These are phyloP conservation scores for Picea abies DNA, from an alignment of 83 land plant genomes.

Conservation along the genomic window DNA sequence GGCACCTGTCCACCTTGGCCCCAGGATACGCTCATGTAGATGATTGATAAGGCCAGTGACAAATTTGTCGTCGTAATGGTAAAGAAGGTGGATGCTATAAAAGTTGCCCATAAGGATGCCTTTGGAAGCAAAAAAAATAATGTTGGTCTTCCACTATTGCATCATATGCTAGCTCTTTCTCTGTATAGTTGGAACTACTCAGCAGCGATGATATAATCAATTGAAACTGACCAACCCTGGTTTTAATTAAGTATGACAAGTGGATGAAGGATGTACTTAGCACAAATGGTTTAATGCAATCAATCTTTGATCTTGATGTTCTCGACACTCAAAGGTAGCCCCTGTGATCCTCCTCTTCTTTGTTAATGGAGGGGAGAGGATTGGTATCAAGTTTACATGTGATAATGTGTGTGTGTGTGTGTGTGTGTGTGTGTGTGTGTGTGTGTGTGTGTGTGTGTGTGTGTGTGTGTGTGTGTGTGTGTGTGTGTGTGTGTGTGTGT, in stretches of 20 bases:
- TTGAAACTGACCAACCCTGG: not conserved
- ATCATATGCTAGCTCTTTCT: not conserved
- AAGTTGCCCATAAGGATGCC: conserved; percentile 36
- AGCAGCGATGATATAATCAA: not conserved
- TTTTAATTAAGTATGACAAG: conserved; percentile 5
- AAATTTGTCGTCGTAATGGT: too few species aligned
- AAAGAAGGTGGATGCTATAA: conserved; percentile 45
- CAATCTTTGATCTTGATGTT: too few species aligned
- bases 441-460: too few species aligned
- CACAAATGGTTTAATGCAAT: not conserved
- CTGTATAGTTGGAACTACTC: not conserved
- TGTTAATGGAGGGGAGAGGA: too few species aligned
- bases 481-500: too few species aligned
- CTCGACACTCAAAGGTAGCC: too few species aligned
- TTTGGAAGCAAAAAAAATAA: conserved; percentile 23
- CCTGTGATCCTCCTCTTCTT: too few species aligned
- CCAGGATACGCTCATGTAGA: conserved; percentile 80
- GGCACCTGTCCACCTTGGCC: conserved; percentile 48
- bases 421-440: too few species aligned
- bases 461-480: too few species aligned
- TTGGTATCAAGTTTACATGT: too few species aligned
- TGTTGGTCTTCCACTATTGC: not conserved
- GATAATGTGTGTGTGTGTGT: too few species aligned
- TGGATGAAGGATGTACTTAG: not conserved
- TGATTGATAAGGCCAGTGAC: conserved; percentile 75